Evolutionary conservation across 495 filamentous ascomycete genomes (phyloP), one percentile per base, ranked within the genome.

Genomic region (Neurospora cerealis): DNA sequence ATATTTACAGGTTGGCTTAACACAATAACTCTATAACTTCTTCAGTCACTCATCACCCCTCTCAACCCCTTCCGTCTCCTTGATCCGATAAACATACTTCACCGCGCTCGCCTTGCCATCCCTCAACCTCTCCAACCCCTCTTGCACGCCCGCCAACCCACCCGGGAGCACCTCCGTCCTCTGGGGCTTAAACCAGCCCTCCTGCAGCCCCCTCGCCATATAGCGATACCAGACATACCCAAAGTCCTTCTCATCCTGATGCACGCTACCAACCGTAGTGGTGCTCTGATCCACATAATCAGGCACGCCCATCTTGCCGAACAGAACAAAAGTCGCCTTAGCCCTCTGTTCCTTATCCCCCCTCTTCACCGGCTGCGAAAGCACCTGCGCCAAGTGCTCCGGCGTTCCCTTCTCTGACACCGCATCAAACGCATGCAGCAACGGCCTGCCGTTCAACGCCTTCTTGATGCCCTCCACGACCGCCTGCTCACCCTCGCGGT

Each of bases 11-110:
- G 4, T 13, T 13, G 21, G 46, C 46, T 54, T 28, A 28, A 24
- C 4, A 5, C 46, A 28, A 10, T 0, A 2, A 11, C 1, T 44
- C 8, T 38, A 28, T 0, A 41, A 1, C 17, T 13, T 66, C 40
- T 32, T 28, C 1, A n/a, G 2, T 46, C 42, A 37, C 28, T 48
- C 69, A 71, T 69, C 40, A 10, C 32, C 6, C n/a, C 71, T 44
- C 21, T 40, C 71, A 28, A 82, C 77, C 5, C 82, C 81, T 73
- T 83, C 81, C 34, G 91, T 92, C 42, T 93, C 91, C 62, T 75
- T 87, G 80, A 94, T 88, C 39, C 89, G 80, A 72, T 91, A 89
- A 2, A 93, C 87, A 81, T 91, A 93, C 78, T 94, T 94, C 0
- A 88, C 82, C 19, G 86, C 91, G 71, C 87, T 89, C 69, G 88